A percentile compares a stretch with the other conserved stretches of the same genome.
Evolutionary conservation across 2,329 filamentous ascomycete species (phyloP).

Genomic region (Ophiostoma angusticollis): DNA sequence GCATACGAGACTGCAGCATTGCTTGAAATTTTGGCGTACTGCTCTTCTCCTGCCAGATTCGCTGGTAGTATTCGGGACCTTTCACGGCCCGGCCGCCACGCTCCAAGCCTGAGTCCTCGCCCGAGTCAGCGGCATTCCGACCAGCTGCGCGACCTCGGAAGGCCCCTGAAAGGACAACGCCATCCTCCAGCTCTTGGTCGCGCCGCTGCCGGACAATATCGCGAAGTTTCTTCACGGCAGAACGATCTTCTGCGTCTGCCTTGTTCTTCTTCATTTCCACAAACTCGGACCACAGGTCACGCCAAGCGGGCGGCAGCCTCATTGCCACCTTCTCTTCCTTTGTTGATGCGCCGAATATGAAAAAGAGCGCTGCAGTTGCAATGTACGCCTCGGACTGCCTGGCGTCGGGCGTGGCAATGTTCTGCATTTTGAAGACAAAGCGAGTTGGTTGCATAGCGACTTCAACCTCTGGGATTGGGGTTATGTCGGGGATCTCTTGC

Average conservation of each 20-base stretch:
- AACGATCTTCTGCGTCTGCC: conserved; percentile 57
- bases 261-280: conserved; percentile 56
- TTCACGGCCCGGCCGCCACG: conserved; percentile 24
- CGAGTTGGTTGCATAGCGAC: conserved; percentile 33
- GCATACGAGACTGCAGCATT: conserved; percentile 68
- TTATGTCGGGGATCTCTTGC: conserved; percentile 35
- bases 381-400: conserved; percentile 81
- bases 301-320: conserved; percentile 66
- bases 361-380: conserved; percentile 69
- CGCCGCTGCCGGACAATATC: conserved; percentile 54
- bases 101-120: conserved; percentile 36
- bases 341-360: conserved; percentile 60
- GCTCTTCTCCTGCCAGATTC: conserved; percentile 47
- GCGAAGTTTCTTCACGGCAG: conserved; percentile 53
- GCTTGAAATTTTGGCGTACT: conserved; percentile 51
- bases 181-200: conserved; percentile 58
- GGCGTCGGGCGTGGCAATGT: conserved; percentile 58
- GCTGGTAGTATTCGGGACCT: conserved; percentile 38
- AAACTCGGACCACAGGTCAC: conserved; percentile 76
- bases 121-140: conserved; percentile 33
- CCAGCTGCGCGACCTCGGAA: conserved; percentile 50
- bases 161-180: conserved; percentile 63
- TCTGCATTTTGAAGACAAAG: conserved; percentile 60
- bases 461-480: conserved; percentile 31
- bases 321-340: conserved; percentile 81